Conservation (phyloP, 2,329 filamentous ascomycete genomes). For the Rachicladosporium sp. region DNA sequence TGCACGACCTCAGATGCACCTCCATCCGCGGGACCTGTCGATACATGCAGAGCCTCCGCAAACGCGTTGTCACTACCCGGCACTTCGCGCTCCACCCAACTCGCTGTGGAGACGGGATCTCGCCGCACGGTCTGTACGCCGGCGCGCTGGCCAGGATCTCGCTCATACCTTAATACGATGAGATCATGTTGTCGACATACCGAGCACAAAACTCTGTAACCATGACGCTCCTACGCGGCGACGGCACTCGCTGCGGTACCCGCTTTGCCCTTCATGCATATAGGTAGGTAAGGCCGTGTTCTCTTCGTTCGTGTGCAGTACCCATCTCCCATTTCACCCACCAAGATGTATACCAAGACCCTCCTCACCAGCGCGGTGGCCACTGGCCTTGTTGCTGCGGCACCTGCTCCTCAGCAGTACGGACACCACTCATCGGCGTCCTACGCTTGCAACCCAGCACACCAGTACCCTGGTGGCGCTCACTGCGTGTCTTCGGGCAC, state of each 20-base stretch:
- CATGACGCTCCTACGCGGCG: slow-evolving; percentile 4
- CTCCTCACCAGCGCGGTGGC: slow-evolving; percentile 23
- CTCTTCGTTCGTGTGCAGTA: no score
- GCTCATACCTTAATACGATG: slow-evolving; percentile 1
- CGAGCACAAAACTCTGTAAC: slow-evolving; percentile 1
- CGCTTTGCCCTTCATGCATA: neutral
- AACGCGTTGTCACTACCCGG: no score
- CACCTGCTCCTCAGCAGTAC: slow-evolving; percentile 19
- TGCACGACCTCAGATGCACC: no score
- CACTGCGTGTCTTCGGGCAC: slow-evolving; percentile 9
- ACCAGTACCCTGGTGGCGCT: slow-evolving; percentile 10
- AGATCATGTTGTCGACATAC: slow-evolving; percentile 5
- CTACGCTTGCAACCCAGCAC: slow-evolving; percentile 9
- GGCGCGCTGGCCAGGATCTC: no score
- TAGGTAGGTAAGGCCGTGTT: neutral
- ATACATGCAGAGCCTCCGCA: no score
- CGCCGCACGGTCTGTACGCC: no score
- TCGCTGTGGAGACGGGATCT: no score
- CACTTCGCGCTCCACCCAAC: no score
- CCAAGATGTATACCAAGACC: slow-evolving; percentile 27
- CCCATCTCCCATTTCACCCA: slow-evolving; percentile 1
- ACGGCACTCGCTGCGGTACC: slow-evolving; percentile 2
- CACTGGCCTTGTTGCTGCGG: slow-evolving; percentile 23
- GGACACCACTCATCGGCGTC: slow-evolving; percentile 4
- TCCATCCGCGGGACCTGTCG: no score